Percentiles rank a stretch among this genome's conserved stretches.
These are phyloP conservation scores for Fusarium heterosporum DNA, from an alignment of 2,329 filamentous ascomycete species.

Conservation along the genomic window DNA sequence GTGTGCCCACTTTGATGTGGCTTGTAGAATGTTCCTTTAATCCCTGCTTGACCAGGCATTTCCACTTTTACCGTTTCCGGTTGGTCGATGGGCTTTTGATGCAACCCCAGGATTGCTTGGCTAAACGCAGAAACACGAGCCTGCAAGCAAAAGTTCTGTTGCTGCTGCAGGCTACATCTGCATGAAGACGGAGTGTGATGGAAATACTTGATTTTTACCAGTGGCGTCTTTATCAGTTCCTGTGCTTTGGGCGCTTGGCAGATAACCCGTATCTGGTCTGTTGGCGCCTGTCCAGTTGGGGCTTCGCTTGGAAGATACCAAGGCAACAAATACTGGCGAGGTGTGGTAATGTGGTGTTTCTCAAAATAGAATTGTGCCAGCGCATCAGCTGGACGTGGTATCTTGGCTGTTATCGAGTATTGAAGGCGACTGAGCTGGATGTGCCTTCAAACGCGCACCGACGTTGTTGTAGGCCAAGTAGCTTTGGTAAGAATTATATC, in stretches of 20 bases:
- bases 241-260: slow-evolving; percentile 3
- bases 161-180: not conserved
- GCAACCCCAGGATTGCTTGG: slow-evolving; percentile 1
- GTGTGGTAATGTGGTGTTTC: not conserved
- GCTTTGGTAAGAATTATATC: not conserved
- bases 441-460: not conserved
- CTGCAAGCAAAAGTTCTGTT: slow-evolving; percentile 32
- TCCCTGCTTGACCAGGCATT: not conserved
- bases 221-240: slow-evolving; percentile 18
- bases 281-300: slow-evolving; percentile 1
- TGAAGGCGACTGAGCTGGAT: not conserved
- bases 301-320: not conserved
- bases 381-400: not conserved
- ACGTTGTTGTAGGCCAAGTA: not conserved
- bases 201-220: not conserved
- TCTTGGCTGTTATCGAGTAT: not conserved
- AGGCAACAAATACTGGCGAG: not conserved
- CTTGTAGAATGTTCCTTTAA: not conserved
- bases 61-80: not conserved
- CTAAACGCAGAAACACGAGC: slow-evolving; percentile 23
- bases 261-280: not conserved
- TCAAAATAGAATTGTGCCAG: not conserved
- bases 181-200: not conserved
- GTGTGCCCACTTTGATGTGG: not conserved
- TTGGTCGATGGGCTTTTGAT: not conserved